phyloP scores from a whole-genome alignment of 306 rosid genomes.

The Ochetophila trinervis region DNA sequence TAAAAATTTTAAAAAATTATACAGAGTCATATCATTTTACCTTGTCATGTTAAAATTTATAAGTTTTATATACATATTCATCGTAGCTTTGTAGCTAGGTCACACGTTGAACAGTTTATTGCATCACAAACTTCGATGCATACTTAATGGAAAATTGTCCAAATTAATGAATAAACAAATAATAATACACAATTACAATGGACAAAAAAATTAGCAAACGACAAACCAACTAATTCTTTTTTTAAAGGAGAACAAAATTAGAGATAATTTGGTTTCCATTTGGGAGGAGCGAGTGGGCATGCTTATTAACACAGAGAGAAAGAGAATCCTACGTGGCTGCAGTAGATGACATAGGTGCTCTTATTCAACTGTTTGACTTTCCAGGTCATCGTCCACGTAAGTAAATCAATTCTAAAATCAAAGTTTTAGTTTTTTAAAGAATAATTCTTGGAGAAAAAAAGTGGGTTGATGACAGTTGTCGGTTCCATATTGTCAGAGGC shows the following conservation, averaged over 20 bases:
- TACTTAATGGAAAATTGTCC: not conserved
- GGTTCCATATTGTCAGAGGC: not conserved
- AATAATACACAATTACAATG: not conserved
- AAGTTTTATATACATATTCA: too few species aligned
- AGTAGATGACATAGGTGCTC: not conserved
- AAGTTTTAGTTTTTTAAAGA: too few species aligned
- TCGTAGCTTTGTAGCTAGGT: too few species aligned
- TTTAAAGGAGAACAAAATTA: not conserved
- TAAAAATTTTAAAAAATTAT: too few species aligned
- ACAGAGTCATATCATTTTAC: too few species aligned
- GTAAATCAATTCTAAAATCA: not conserved
- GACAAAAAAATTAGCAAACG: not conserved
- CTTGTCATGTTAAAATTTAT: too few species aligned
- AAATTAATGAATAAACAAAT: not conserved
- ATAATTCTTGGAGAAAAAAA: not conserved
- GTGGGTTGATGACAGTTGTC: constrained; percentile 22
- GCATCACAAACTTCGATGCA: not conserved
- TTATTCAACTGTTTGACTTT: constrained; percentile 10
- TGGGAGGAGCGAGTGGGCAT: not conserved
- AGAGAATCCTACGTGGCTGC: not conserved
- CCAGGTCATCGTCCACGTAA: constrained; percentile 18
- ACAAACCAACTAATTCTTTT: not conserved
- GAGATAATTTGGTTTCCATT: not conserved
- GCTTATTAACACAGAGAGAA: not conserved
- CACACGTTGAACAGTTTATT: not conserved